A percentile compares a stretch with the other conserved stretches of the same genome.
Conservation (phyloP, 83 land plant genomes). For the Picea abies region DNA sequence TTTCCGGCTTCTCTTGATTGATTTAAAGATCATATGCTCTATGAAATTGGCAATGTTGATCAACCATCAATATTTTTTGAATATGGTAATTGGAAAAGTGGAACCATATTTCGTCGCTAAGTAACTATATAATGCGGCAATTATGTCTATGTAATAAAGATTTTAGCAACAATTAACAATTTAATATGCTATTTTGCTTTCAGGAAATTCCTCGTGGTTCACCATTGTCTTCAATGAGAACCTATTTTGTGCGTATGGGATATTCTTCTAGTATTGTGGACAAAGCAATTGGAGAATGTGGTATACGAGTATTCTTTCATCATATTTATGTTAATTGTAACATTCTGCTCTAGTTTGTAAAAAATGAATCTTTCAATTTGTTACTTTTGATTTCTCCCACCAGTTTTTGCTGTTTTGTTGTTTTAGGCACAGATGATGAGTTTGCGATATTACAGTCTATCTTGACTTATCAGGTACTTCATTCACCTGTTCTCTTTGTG, state of each 20-base stretch:
- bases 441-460: slow-evolving; percentile 1
- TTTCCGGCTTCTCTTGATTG: neutral
- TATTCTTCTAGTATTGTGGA: neutral
- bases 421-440: slow-evolving; percentile 3
- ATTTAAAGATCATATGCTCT: neutral
- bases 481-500: neutral
- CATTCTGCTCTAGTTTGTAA: neutral
- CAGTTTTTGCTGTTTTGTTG: neutral
- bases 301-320: neutral
- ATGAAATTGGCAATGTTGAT: neutral
- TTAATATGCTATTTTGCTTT: neutral
- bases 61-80: neutral
- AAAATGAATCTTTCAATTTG: neutral
- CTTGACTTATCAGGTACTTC: slow-evolving; percentile 10
- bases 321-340: neutral
- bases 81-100: neutral
- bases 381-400: neutral
- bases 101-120: neutral
- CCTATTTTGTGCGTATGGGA: neutral
- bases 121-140: neutral
- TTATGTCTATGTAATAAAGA: neutral
- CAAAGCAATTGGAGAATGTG: slow-evolving; percentile 9
- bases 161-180: neutral
- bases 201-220: neutral
- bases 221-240: neutral